phyloP scores from a whole-genome alignment of 108 stramenopile genomes.

The Cyclostephanos tholiformis region DNA sequence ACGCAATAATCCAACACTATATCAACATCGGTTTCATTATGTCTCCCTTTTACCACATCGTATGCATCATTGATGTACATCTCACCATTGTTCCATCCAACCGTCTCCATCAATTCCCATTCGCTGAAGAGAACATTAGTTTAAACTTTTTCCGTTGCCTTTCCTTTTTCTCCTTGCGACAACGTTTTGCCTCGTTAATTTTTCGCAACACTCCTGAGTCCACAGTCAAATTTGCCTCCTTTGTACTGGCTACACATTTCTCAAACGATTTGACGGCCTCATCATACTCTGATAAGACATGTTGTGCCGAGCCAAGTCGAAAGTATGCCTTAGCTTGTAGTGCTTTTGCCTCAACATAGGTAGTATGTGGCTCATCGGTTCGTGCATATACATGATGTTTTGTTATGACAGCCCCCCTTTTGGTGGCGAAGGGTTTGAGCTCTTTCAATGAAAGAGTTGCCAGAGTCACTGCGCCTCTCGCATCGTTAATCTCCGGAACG shows the following conservation, averaged over 20 bases:
- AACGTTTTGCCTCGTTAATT: conserved; percentile 65
- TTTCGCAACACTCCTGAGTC: conserved; percentile 64
- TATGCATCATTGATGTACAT: too few relatives aligned
- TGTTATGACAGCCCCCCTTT: conserved; percentile 47
- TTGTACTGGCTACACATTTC: conserved; percentile 53
- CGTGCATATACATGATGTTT: conserved; percentile 32
- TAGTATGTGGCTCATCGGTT: conserved; percentile 48
- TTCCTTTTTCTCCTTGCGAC: conserved; percentile 40
- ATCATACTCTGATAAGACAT: conserved; percentile 51
- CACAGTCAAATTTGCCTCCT: conserved; percentile 31
- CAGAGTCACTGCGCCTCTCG: conserved; percentile 54
- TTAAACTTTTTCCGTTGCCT: conserved; percentile 72
- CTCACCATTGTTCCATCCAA: too few relatives aligned
- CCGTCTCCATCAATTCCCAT: too few relatives aligned
- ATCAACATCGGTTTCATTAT: too few relatives aligned
- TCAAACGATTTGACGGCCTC: conserved; percentile 65
- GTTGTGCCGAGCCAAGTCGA: conserved; percentile 73
- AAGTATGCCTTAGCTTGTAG: conserved; percentile 83
- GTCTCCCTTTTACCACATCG: too few relatives aligned
- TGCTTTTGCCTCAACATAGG: conserved; percentile 56
- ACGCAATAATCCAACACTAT: too few relatives aligned
- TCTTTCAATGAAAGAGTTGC: conserved; percentile 60
- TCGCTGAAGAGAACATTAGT: conserved; percentile 38
- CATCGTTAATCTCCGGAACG: conserved; percentile 26
- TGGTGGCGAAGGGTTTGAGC: conserved; percentile 60